Evolutionary conservation across 192 early-diverging fungal species (phyloP), one percentile per base, ranked within the genome.

Genomic region (Coemansia sp.): DNA sequence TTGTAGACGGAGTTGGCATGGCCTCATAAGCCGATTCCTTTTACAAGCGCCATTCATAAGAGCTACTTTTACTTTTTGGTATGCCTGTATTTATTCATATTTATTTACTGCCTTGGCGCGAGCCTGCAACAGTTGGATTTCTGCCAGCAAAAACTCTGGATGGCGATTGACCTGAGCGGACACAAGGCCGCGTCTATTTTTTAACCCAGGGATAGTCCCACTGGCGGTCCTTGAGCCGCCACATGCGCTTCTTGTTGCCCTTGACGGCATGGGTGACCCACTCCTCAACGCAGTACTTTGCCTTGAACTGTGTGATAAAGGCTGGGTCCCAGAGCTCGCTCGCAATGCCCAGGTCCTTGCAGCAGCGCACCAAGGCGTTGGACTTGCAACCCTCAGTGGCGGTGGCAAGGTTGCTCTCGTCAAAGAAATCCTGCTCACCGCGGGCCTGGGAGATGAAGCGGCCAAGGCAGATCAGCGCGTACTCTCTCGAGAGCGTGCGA

Each of bases 331-430:
- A 96, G 41, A 98, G 73, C 67, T 98, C 94, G 26, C 81, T 89
- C 0, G 91, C 89, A 19, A 93, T 72, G 20, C 90, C 92, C 42
- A 98, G 76, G 78, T 98, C 95, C 60, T 98, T 98, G 77, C 94
- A 98, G 72, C 94, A 96, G 25, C 94, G 83, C 81, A 95, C 90
- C 41, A 98, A 70, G 3, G 95, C 94, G 55, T 95, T 97, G 24
- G 85, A 88, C 71, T 94, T 97, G 65, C 81, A 83, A 2, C 86
- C 90, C 73, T 95, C 93, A 0, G 87, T 81, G 0, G 91, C 91
- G 0, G 92, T 94, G 0, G 92, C 81, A 34, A 95, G 54, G 6
- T 78, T 81, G 33, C 79, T 72, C 28, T 83, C 74, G 52, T 86
- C 81, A 69, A 94, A 95, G 60, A 81, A 94, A 50, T 93, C 93